Percentiles rank a stretch among this genome's conserved stretches.
phyloP scores from a whole-genome alignment of 768 basidiomycete species.

The Trametes coccinea region DNA sequence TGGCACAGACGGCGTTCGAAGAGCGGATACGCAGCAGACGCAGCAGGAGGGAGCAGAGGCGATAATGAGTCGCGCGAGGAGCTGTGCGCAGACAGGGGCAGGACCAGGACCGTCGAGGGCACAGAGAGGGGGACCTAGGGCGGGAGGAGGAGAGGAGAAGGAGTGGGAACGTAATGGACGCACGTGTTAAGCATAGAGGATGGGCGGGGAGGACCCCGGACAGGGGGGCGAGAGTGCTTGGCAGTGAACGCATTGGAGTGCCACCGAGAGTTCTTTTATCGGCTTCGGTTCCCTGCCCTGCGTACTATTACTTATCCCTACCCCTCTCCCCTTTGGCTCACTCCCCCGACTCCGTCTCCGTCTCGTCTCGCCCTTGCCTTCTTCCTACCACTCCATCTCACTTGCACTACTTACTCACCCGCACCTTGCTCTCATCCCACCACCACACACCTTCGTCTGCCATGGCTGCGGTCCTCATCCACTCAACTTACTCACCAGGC shows the following conservation, averaged over 20 bases:
- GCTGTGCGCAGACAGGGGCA: background rate
- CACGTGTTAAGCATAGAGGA: constrained; percentile 24
- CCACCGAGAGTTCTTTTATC: constrained; percentile 16
- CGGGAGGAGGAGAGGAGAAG: background rate
- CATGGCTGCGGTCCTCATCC: constrained; percentile 21
- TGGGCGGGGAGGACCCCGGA: constrained; percentile 25
- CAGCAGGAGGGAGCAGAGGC: background rate
- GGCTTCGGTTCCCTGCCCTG: constrained; percentile 14
- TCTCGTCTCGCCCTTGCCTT: constrained; percentile 7
- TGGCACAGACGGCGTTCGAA: background rate
- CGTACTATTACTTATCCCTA: constrained; percentile 15
- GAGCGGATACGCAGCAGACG: background rate
- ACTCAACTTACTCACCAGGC: constrained; percentile 12
- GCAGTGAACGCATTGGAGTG: constrained; percentile 9
- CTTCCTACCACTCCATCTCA: background rate
- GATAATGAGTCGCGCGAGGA: background rate
- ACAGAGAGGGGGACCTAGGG: background rate
- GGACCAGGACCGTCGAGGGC: background rate
- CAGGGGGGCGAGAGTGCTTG: constrained; percentile 8
- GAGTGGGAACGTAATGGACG: constrained; percentile 11
- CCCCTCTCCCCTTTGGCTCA: constrained; percentile 9
- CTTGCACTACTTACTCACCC: background rate
- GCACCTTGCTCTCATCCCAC: background rate
- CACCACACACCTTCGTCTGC: background rate
- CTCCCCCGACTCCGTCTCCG: background rate